Conservation (phyloP, 257 asterid species). For the Salvia hispanica region DNA sequence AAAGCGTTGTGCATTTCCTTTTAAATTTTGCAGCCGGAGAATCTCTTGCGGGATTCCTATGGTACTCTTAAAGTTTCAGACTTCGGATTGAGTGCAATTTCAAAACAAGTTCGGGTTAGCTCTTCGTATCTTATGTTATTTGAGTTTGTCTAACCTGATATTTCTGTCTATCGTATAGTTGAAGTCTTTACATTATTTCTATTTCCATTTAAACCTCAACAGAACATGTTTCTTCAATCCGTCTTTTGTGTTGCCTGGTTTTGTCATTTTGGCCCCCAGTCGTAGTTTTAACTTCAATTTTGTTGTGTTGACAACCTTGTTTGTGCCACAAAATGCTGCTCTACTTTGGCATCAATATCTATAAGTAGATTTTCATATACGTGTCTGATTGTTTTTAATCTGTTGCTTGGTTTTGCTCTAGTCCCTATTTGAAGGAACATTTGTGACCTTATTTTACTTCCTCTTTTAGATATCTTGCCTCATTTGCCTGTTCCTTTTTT, state of each 20-base stretch:
- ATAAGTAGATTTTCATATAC: not conserved
- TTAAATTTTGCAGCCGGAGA: constrained; percentile 69
- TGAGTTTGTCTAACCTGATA: constrained; percentile 1
- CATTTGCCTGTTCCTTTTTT: too few species aligned
- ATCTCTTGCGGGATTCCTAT: constrained; percentile 66
- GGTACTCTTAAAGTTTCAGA: constrained; percentile 78
- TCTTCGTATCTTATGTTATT: constrained; percentile 21
- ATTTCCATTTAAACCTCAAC: constrained; percentile 15
- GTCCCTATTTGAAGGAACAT: not conserved
- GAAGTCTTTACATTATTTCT: not conserved
- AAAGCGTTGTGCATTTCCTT: constrained; percentile 11
- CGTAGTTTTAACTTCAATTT: not conserved
- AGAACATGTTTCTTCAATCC: not conserved
- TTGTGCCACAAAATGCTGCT: constrained; percentile 4
- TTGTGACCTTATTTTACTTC: not conserved
- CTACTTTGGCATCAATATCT: constrained; percentile 13
- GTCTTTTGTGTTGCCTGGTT: not conserved
- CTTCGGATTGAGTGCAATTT: constrained; percentile 79
- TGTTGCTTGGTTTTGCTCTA: not conserved
- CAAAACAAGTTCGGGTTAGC: constrained; percentile 73
- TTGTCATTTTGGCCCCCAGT: constrained; percentile 13
- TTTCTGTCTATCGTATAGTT: not conserved
- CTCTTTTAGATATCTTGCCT: not conserved
- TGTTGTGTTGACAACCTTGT: not conserved
- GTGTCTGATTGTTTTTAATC: constrained; percentile 7